Percentiles rank a stretch among this genome's conserved stretches.
phyloP scores from a whole-genome alignment of 2,329 filamentous ascomycete genomes.

The Aspergillus hortae region DNA sequence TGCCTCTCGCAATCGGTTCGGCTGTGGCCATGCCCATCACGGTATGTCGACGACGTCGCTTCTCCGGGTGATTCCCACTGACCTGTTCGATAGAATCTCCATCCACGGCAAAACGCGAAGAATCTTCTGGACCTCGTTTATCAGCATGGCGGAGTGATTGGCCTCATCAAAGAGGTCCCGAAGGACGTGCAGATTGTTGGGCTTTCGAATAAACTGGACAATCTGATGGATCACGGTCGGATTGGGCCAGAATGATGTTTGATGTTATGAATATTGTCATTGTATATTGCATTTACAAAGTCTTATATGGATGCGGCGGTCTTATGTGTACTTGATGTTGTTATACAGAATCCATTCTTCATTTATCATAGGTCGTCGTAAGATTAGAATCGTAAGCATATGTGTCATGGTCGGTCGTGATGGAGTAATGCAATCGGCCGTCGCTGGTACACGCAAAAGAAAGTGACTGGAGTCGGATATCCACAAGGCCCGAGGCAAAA shows the following conservation, averaged over 20 bases:
- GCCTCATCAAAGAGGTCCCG: too few species aligned
- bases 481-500: background rate
- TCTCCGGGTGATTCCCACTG: background rate
- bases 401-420: background rate
- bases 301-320: too few species aligned
- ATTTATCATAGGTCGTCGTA: background rate
- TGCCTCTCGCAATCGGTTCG: background rate
- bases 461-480: constrained; percentile 1
- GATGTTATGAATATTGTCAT: too few species aligned
- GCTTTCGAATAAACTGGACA: too few species aligned
- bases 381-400: background rate
- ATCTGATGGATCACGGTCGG: too few species aligned
- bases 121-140: too few species aligned
- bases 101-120: background rate
- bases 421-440: background rate
- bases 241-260: too few species aligned
- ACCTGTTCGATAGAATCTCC: background rate
- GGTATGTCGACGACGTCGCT: background rate
- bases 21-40: background rate
- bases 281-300: too few species aligned
- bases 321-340: too few species aligned
- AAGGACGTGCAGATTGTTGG: too few species aligned
- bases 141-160: too few species aligned
- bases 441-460: background rate
- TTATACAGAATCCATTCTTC: background rate